Percentiles rank a stretch among this genome's conserved stretches.
Conservation (phyloP, 441 rosid species). For the Hura crepitans region DNA sequence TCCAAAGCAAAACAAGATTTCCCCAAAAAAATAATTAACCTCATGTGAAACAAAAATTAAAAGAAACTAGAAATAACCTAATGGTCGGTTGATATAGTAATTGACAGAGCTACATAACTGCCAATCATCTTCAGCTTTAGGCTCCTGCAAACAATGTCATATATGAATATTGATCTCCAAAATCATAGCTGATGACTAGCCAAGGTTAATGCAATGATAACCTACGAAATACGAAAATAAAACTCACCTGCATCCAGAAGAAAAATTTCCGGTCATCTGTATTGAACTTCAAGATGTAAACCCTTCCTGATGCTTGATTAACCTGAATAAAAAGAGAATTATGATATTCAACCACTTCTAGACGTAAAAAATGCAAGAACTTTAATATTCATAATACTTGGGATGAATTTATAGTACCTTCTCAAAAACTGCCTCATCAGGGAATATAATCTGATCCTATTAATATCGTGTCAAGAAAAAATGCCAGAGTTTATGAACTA, state of each 20-base stretch:
- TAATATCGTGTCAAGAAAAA: conserved; percentile 51
- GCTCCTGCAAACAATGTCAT: conserved; percentile 51
- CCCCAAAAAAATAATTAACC: not conserved
- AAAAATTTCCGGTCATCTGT: conserved; percentile 80
- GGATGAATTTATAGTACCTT: conserved; percentile 47
- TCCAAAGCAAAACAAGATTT: not conserved
- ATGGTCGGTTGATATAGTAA: conserved; percentile 60
- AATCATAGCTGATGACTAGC: conserved; percentile 1
- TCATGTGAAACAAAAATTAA: not conserved
- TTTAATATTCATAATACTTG: not conserved
- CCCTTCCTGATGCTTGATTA: conserved; percentile 82
- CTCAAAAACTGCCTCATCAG: conserved; percentile 91
- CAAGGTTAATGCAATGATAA: conserved; percentile 14
- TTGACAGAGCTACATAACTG: conserved; percentile 67
- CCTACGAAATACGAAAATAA: conserved; percentile 9
- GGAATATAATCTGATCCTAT: conserved; percentile 91
- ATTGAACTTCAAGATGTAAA: conserved; percentile 79
- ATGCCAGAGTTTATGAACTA: not conserved
- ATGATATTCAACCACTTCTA: not conserved
- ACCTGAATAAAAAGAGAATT: conserved; percentile 44
- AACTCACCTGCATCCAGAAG: conserved; percentile 89
- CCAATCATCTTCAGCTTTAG: conserved; percentile 64
- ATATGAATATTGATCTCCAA: conserved; percentile 6
- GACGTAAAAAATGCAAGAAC: not conserved
- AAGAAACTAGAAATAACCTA: conserved; percentile 46